Conservation (phyloP, 2,329 filamentous ascomycete genomes). For the Ophiostoma himal-ulmi region DNA sequence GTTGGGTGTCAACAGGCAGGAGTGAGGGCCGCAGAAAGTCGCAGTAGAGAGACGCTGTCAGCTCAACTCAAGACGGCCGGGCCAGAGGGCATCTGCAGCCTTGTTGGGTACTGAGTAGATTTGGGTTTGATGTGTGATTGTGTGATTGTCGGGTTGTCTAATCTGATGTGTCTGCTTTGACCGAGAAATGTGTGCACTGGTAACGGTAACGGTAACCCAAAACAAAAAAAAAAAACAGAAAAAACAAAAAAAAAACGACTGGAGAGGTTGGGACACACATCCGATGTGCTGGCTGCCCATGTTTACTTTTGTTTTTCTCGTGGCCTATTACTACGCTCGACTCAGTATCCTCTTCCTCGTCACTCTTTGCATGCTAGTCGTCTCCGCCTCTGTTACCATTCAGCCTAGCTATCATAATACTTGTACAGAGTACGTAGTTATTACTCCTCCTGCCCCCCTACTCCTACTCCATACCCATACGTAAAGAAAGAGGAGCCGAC, state of each 20-base stretch:
- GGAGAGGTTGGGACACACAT: neutral
- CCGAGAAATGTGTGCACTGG: too few relatives aligned
- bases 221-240: too few relatives aligned
- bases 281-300: neutral
- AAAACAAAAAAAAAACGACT: too few relatives aligned
- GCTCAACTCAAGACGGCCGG: constrained; percentile 12
- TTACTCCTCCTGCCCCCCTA: neutral
- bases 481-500: too few relatives aligned
- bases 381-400: neutral
- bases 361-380: neutral
- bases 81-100: constrained; percentile 20
- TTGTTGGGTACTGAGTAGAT: constrained; percentile 11
- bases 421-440: neutral
- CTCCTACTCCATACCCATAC: too few relatives aligned
- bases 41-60: neutral
- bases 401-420: too few relatives aligned
- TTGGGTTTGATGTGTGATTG: too few relatives aligned
- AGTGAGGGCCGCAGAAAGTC: neutral
- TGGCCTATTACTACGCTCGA: neutral
- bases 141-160: neutral
- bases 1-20: neutral
- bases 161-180: too few relatives aligned
- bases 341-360: neutral
- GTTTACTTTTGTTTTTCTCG: neutral
- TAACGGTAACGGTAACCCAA: too few relatives aligned